phyloP scores from a whole-genome alignment of 1,139 yeast genomes.

The Protomyces arabidopsidicola region DNA sequence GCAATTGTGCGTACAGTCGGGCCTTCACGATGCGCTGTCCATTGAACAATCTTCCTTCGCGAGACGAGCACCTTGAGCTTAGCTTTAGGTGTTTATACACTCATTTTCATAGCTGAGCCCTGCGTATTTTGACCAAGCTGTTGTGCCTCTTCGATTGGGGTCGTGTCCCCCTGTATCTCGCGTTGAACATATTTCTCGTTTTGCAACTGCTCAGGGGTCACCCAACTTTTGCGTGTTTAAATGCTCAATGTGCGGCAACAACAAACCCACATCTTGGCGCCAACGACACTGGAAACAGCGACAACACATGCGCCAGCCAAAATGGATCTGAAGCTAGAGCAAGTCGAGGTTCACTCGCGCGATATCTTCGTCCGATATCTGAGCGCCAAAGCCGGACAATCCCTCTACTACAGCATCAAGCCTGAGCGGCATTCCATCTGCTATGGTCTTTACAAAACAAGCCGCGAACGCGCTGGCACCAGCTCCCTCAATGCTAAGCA shows the following conservation, averaged over 20 bases:
- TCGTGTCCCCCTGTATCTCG: conserved; percentile 34
- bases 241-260: not conserved
- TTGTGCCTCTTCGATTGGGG: conserved; percentile 26
- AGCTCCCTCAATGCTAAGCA: not conserved
- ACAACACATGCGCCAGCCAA: not conserved
- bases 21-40: too few species aligned
- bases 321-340: conserved; percentile 45
- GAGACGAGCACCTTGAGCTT: too few species aligned
- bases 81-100: too few species aligned
- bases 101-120: too few species aligned
- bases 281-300: not conserved
- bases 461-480: not conserved
- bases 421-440: conserved; percentile 72
- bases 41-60: too few species aligned
- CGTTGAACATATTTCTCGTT: conserved; percentile 56
- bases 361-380: conserved; percentile 90
- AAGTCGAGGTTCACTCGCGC: conserved; percentile 81
- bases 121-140: not conserved
- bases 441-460: conserved; percentile 24
- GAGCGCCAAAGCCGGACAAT: conserved; percentile 60
- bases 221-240: not conserved
- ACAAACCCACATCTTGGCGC: not conserved
- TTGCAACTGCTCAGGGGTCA: too few species aligned
- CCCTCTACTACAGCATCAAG: conserved; percentile 72
- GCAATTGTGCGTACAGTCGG: too few species aligned